A percentile compares a stretch with the other conserved stretches of the same genome.
Conservation (phyloP, 192 early-diverging fungal genomes). For the Coemansia sp. region DNA sequence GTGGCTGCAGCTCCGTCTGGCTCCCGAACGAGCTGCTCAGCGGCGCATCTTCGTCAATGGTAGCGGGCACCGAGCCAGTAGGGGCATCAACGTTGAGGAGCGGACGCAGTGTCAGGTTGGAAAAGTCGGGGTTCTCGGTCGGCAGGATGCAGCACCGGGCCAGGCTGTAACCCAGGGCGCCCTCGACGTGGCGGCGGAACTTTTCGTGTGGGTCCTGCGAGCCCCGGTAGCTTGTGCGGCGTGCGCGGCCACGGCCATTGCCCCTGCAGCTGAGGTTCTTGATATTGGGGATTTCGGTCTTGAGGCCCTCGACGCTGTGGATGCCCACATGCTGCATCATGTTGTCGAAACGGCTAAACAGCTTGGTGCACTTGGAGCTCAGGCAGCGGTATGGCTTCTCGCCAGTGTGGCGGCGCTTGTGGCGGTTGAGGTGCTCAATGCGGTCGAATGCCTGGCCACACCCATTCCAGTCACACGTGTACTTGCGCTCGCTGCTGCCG, state of each 20-base stretch:
- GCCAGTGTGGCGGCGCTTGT: constrained; percentile 61
- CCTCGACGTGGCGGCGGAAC: constrained; percentile 46
- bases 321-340: constrained; percentile 82
- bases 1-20: constrained; percentile 1
- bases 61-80: not conserved
- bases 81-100: constrained; percentile 27
- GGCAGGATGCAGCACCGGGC: constrained; percentile 48
- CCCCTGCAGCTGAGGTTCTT: constrained; percentile 49
- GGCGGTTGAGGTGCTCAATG: constrained; percentile 73
- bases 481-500: constrained; percentile 37
- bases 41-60: constrained; percentile 14
- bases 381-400: constrained; percentile 76
- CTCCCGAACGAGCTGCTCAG: not conserved
- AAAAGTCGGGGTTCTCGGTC: constrained; percentile 47
- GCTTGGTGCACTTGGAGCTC: constrained; percentile 60
- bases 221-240: constrained; percentile 52
- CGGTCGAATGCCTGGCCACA: constrained; percentile 69
- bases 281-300: constrained; percentile 55
- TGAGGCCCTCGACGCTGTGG: constrained; percentile 52
- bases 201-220: constrained; percentile 42
- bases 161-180: constrained; percentile 26
- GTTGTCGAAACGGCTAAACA: constrained; percentile 76
- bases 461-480: constrained; percentile 40
- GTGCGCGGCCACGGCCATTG: constrained; percentile 51
- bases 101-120: constrained; percentile 51